These are phyloP conservation scores for Tephrocybe rancida DNA, from an alignment of 768 basidiomycete genomes.

Conservation along the genomic window DNA sequence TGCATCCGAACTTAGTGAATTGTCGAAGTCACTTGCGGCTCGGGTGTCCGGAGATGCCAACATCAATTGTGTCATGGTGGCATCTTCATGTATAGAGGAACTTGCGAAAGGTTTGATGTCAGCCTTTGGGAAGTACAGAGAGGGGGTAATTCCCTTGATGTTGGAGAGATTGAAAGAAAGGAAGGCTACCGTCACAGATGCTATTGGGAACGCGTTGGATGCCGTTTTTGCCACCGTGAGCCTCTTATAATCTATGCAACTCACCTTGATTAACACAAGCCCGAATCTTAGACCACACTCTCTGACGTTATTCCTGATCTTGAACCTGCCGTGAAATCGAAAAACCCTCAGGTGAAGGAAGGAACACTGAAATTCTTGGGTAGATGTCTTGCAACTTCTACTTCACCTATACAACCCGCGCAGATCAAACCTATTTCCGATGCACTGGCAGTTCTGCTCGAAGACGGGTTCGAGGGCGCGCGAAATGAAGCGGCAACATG, in stretches of 20 bases:
- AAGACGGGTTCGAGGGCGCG: slow-evolving; percentile 88
- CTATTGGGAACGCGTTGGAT: slow-evolving; percentile 85
- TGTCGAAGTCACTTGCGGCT: slow-evolving; percentile 74
- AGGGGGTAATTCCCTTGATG: slow-evolving; percentile 73
- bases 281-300: slow-evolving; percentile 68
- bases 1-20: slow-evolving; percentile 72
- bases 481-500: slow-evolving; percentile 88
- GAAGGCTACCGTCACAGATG: slow-evolving; percentile 88
- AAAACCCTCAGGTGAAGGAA: slow-evolving; percentile 97
- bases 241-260: slow-evolving; percentile 12
- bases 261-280: slow-evolving; percentile 10
- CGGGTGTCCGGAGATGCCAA: slow-evolving; percentile 91
- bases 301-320: slow-evolving; percentile 85
- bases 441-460: slow-evolving; percentile 70
- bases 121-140: slow-evolving; percentile 75
- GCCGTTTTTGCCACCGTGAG: slow-evolving; percentile 84
- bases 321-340: slow-evolving; percentile 73
- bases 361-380: slow-evolving; percentile 86
- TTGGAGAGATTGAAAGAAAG: slow-evolving; percentile 93
- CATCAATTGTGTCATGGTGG: slow-evolving; percentile 91
- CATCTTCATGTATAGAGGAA: slow-evolving; percentile 82
- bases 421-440: slow-evolving; percentile 87
- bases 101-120: slow-evolving; percentile 81
- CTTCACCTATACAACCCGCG: slow-evolving; percentile 64
- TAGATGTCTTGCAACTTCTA: slow-evolving; percentile 74